Evolutionary conservation across 768 basidiomycete genomes (phyloP).

Genomic region (Termitomyces sp.): DNA sequence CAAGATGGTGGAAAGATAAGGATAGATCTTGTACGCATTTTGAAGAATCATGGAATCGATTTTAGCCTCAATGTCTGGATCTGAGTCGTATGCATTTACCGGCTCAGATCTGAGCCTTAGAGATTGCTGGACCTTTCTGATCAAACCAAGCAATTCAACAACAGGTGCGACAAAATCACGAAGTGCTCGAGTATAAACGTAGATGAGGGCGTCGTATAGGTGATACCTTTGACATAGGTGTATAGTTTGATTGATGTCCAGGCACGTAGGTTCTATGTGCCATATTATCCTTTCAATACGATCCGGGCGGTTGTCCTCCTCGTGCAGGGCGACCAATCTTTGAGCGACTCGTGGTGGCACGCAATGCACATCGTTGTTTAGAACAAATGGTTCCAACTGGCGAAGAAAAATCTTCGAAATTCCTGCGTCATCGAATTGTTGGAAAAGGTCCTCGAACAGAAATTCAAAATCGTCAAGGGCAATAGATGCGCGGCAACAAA

Average conservation of each 20-base stretch:
- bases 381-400: constrained; percentile 77
- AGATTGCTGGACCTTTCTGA: constrained; percentile 60
- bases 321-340: constrained; percentile 72
- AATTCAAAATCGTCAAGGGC: constrained; percentile 79
- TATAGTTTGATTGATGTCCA: constrained; percentile 94
- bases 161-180: constrained; percentile 86
- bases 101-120: constrained; percentile 32
- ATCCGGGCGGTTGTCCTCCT: constrained; percentile 62
- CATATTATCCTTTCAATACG: constrained; percentile 87
- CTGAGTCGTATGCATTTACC: constrained; percentile 21
- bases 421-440: constrained; percentile 78
- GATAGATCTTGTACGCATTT: constrained; percentile 89
- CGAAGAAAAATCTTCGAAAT: constrained; percentile 81
- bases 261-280: constrained; percentile 87
- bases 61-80: constrained; percentile 22
- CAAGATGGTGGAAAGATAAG: constrained; percentile 76
- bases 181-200: constrained; percentile 87
- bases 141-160: constrained; percentile 74
- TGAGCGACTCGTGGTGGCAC: constrained; percentile 90
- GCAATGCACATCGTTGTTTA: constrained; percentile 63
- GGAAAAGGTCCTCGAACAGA: constrained; percentile 90
- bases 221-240: constrained; percentile 74
- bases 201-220: constrained; percentile 91
- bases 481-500: constrained; percentile 75
- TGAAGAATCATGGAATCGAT: constrained; percentile 60